Evolutionary conservation across 805 yeast genomes (phyloP).

Genomic region (Ogataea philodendri): DNA sequence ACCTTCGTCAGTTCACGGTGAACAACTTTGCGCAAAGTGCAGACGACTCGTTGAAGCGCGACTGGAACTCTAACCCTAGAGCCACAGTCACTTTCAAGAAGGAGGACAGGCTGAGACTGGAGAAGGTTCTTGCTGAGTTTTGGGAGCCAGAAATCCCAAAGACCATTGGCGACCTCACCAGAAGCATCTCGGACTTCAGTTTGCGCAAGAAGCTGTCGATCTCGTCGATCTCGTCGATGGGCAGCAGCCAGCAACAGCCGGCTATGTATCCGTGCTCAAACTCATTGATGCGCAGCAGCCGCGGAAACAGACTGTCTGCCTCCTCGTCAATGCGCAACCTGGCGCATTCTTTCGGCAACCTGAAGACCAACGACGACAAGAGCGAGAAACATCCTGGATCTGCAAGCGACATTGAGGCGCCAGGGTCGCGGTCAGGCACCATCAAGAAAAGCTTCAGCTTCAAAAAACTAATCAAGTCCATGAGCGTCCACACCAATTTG

Average conservation of each 20-base stretch:
- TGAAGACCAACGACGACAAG: constrained; percentile 3
- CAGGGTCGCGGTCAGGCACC: constrained; percentile 6
- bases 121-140: constrained; percentile 29
- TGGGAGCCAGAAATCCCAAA: constrained; percentile 34
- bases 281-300: constrained; percentile 10
- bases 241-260: constrained; percentile 10
- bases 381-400: background rate
- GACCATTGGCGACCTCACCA: constrained; percentile 13
- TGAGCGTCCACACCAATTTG: constrained; percentile 17
- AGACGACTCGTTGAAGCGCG: constrained; percentile 13
- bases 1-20: constrained; percentile 25
- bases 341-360: constrained; percentile 4
- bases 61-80: constrained; percentile 8
- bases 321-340: constrained; percentile 19
- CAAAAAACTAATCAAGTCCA: constrained; percentile 17
- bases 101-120: constrained; percentile 28
- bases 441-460: constrained; percentile 17
- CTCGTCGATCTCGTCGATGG: constrained; percentile 19
- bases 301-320: constrained; percentile 9
- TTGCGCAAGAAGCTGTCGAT: constrained; percentile 19
- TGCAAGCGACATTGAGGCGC: background rate
- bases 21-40: constrained; percentile 10
- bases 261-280: constrained; percentile 8
- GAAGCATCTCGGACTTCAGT: constrained; percentile 22
- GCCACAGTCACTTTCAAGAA: constrained; percentile 11